Evolutionary conservation across 2,329 filamentous ascomycete genomes (phyloP), one percentile per base, ranked within the genome.

Genomic region (Clonostachys byssicola): DNA sequence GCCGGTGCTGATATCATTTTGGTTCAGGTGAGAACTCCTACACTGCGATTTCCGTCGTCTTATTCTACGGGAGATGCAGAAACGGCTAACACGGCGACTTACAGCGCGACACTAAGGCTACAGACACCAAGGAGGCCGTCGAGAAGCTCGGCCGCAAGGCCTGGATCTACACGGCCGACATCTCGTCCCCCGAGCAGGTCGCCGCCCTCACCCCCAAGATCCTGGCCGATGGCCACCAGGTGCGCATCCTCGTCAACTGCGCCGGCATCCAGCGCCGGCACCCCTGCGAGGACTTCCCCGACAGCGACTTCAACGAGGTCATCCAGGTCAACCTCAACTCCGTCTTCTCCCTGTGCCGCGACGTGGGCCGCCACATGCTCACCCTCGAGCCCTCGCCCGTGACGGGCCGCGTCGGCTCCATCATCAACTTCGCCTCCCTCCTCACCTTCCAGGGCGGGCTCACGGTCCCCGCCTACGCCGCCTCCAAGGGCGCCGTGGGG

Each of bases 381-480:
- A 62, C 66, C 3, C 79, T 84, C 13, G 60, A 67, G 6, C 67
- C 70, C 1, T 73, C 71, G 1, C 55, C 66, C 9, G 56, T 68
- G 30, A 77, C 74, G 5, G 77, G 77, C 45, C 78, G 84, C 38
- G 72, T 79, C 49, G 88, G 88, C 20, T 78, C 76, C 59, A 86
- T 96, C 68, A 86, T 96, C 73, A 96, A 95, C 69, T 83, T 95
- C 47, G 90, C 85, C 12, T 88, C 82, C 12, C 78, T 96, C 39
- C 77, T 95, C 36, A 83, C 82, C 42, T 92, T 92, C 75, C 88
- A 95, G 63, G 92, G 92, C 47, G 91, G 91, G 1, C 75, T 96
- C 54, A 95, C 87, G 0, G 89, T 96, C 2, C 90, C 90, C 0
- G 91, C 91, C 2, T 96, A 96, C 62, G 86, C 91, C 1, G 88